A percentile compares a stretch with the other conserved stretches of the same genome.
Evolutionary conservation across 140 eudicot genomes (phyloP).

Genomic region (Senecio squalidus): DNA sequence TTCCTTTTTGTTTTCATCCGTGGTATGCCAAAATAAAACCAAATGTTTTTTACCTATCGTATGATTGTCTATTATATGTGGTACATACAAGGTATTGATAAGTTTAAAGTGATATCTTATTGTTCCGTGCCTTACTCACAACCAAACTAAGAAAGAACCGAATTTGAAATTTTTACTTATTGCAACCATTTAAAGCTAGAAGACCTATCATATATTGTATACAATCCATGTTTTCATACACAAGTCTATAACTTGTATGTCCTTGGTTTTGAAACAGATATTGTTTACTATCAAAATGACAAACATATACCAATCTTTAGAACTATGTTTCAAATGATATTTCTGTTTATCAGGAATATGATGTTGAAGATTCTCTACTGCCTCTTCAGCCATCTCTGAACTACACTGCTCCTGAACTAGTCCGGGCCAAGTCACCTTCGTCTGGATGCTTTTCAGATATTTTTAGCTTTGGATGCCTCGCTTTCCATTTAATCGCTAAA

Average conservation of each 20-base stretch:
- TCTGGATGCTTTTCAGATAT: constrained; percentile 79
- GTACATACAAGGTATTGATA: no score
- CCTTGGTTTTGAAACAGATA: constrained; percentile 3
- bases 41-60: no score
- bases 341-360: constrained; percentile 73
- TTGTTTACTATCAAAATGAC: constrained; percentile 3
- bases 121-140: constrained; percentile 95
- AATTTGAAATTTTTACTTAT: constrained; percentile 30
- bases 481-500: constrained; percentile 83
- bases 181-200: neutral
- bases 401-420: constrained; percentile 97
- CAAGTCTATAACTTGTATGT: neutral
- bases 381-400: constrained; percentile 96
- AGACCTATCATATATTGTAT: neutral
- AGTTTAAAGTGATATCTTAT: no score
- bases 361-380: constrained; percentile 88
- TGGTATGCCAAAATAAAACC: no score
- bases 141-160: no score
- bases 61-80: no score
- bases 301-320: no score
- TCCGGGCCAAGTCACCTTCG: constrained; percentile 62
- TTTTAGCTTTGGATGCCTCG: constrained; percentile 93
- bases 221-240: constrained; percentile 1
- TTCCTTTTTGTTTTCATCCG: constrained; percentile 50
- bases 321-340: constrained; percentile 6